Percentiles rank a stretch among this genome's conserved stretches.
Conservation (phyloP, 345 rosid genomes). For the Hibiscus trionum region DNA sequence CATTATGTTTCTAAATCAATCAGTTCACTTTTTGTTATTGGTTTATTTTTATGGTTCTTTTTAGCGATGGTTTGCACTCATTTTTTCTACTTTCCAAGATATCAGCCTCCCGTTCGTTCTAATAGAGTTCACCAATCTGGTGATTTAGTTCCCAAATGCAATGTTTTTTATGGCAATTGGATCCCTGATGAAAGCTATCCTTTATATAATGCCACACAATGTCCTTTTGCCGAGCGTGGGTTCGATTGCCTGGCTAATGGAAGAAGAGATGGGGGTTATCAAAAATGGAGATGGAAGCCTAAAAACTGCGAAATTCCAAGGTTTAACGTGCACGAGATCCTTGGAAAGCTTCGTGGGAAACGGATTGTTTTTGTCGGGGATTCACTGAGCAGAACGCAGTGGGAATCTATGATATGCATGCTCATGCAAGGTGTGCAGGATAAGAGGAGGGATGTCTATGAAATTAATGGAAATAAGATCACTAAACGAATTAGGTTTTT, state of each 20-base stretch:
- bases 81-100: conserved; percentile 31
- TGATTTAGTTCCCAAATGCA: conserved; percentile 26
- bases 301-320: conserved; percentile 50
- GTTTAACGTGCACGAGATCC: conserved; percentile 32
- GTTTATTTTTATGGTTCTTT: conserved; percentile 24
- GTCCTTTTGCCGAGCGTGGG: conserved; percentile 61
- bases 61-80: conserved; percentile 34
- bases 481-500: conserved; percentile 46
- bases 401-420: conserved; percentile 70
- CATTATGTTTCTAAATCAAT: conserved; percentile 32
- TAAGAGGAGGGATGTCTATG: conserved; percentile 43
- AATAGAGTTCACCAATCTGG: conserved; percentile 21
- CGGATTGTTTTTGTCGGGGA: conserved; percentile 67
- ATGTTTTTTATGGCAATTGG: conserved; percentile 57
- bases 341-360: conserved; percentile 47
- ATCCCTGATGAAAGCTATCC: conserved; percentile 54
- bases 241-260: conserved; percentile 64
- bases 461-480: conserved; percentile 49
- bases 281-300: conserved; percentile 72
- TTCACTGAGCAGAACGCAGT: conserved; percentile 61
- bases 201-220: conserved; percentile 48
- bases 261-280: conserved; percentile 43
- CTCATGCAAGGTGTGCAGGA: conserved; percentile 68
- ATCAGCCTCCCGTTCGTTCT: conserved; percentile 18
- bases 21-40: conserved; percentile 28